Conservation (phyloP, 257 asterid genomes). For the Solanum lycopersicoides region DNA sequence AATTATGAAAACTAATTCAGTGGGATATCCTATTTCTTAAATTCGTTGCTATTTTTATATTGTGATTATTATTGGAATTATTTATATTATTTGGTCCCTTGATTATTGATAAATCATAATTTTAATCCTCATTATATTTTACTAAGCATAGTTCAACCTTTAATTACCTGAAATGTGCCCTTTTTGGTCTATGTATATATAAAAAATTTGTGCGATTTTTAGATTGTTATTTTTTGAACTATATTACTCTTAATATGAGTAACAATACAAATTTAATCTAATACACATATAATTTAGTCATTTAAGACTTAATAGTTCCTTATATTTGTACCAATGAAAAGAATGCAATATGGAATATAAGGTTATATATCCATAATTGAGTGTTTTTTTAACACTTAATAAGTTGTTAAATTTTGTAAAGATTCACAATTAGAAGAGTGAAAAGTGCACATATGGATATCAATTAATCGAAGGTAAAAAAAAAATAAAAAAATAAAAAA, state of each 20-base stretch:
- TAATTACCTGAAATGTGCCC: not conserved
- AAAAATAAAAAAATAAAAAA: no score
- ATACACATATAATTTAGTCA: not conserved
- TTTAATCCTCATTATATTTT: not conserved
- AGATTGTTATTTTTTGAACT: not conserved
- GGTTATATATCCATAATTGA: no score
- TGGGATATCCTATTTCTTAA: not conserved
- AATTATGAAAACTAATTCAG: not conserved
- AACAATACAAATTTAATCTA: not conserved
- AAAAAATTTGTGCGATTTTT: not conserved
- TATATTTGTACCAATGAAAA: not conserved
- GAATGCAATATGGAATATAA: no score
- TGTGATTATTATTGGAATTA: not conserved
- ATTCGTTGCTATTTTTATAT: not conserved
- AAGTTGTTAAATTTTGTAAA: no score
- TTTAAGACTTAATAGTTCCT: not conserved
- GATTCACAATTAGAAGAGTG: no score
- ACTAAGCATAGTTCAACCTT: not conserved
- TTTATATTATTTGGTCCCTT: not conserved
- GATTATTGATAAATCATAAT: not conserved
- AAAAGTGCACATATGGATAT: no score
- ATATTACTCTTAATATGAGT: not conserved
- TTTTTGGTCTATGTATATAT: not conserved
- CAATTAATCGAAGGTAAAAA: no score
- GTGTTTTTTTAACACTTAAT: no score